A percentile compares a stretch with the other conserved stretches of the same genome.
These are phyloP conservation scores for Suillus subaureus DNA, from an alignment of 768 basidiomycete genomes.

Conservation along the genomic window DNA sequence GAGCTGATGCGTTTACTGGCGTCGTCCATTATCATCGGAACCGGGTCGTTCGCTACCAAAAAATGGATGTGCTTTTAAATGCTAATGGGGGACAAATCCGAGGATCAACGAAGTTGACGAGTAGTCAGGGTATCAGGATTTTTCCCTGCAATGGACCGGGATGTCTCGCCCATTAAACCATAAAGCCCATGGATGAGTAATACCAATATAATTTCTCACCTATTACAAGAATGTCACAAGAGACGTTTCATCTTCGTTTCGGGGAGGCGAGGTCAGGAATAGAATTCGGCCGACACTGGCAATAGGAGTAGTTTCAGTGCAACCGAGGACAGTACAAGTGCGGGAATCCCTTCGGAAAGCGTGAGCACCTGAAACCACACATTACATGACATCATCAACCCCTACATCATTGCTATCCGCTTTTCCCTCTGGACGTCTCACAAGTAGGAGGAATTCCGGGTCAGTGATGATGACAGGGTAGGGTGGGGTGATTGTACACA, in stretches of 20 bases:
- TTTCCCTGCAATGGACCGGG: not conserved
- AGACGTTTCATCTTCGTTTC: not conserved
- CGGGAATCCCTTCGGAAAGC: not conserved
- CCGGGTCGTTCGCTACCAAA: not conserved
- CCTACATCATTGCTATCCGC: not conserved
- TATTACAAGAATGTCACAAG: not conserved
- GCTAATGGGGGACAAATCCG: not conserved
- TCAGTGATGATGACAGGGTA: not conserved
- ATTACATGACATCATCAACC: not conserved
- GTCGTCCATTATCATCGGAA: not conserved
- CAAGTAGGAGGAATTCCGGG: not conserved
- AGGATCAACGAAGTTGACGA: not conserved
- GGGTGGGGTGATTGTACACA: not conserved
- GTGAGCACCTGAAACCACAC: not conserved
- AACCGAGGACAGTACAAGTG: not conserved
- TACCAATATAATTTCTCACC: not conserved
- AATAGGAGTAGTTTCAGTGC: not conserved
- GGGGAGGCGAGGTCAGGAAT: not conserved
- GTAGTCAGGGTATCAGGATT: not conserved
- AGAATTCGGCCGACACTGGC: conserved; percentile 3
- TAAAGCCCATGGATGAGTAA: not conserved
- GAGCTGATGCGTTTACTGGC: not conserved
- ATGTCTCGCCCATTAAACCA: not conserved
- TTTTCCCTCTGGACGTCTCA: too few relatives aligned
- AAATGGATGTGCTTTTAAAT: not conserved